A percentile compares a stretch with the other conserved stretches of the same genome.
These are phyloP conservation scores for Talaromyces nanjingensis DNA, from an alignment of 495 filamentous ascomycete genomes.

Conservation along the genomic window DNA sequence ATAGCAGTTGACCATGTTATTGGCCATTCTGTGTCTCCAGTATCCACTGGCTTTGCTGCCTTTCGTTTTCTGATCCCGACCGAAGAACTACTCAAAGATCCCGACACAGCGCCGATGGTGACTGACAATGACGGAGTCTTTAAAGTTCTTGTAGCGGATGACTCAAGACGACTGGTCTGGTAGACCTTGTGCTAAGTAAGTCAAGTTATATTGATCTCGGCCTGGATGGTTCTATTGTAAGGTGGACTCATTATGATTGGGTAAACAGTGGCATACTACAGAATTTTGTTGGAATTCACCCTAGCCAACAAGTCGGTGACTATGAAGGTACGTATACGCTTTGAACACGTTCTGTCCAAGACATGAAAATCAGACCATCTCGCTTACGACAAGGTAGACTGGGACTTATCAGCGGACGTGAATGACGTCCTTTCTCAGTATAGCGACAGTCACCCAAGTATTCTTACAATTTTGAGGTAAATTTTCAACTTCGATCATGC, in stretches of 20 bases:
- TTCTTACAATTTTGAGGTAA: conserved; percentile 3
- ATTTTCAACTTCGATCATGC: background rate
- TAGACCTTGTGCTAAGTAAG: too few species aligned
- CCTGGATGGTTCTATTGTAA: too few species aligned
- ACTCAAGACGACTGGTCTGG: background rate
- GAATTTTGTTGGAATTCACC: conserved; percentile 7
- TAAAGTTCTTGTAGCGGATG: background rate
- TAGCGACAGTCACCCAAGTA: background rate
- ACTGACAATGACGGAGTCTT: background rate
- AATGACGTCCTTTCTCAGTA: conserved; percentile 1
- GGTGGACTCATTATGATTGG: background rate
- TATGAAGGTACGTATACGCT: background rate
- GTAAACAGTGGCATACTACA: background rate
- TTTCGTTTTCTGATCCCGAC: conserved; percentile 22
- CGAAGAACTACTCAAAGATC: conserved; percentile 5
- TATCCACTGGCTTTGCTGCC: conserved; percentile 12
- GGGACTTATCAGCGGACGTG: background rate
- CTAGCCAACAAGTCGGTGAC: background rate
- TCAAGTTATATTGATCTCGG: too few species aligned
- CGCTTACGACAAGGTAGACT: background rate
- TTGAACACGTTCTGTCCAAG: background rate
- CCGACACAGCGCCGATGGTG: conserved; percentile 3
- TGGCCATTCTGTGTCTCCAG: conserved; percentile 15
- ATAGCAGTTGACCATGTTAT: too few species aligned
- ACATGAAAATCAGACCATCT: background rate